Evolutionary conservation across 306 rosid species (phyloP), one percentile per base, ranked within the genome.

Genomic region (Acmispon strigosus): DNA sequence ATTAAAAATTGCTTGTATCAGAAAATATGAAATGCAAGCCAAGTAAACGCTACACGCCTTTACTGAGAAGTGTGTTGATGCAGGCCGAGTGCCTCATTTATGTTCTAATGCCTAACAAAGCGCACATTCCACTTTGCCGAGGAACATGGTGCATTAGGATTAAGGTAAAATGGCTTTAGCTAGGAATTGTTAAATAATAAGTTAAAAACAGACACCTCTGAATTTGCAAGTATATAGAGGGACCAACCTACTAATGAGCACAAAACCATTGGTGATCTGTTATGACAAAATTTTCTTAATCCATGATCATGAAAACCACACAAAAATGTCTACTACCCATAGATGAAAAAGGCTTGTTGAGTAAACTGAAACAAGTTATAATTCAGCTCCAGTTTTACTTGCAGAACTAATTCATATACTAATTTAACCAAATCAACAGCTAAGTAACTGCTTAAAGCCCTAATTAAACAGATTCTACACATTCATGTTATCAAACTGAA

Each of bases 391-490:
- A 71, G 27, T 71, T 62, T 41, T 13, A 71, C 76, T 61, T 57
- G 54, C 34, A 34, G 20, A 71, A 79, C 85, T 63, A 58, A 58
- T n/a, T 55, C 53, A 45, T 15, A 9, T 13, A 74, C 75, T 19
- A 74, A 75, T 69, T 41, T 8, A 70, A 77, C 50, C 39, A 77
- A 68, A 62, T 57, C 61, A 18, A 39, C 18, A 70, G 58, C 75
- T 32, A 41, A 17, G 54, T 1, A 36, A 78, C 62, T 68, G 11
- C 76, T 70, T 53, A 42, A 62, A 68, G 12, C 61, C 60, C 22
- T 34, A 67, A 73, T 10, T 10, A 9, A 71, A 61, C 72, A 80
- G 84, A 89, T 86, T 50, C 51, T 44, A 70, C 63, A 69, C 34
- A 57, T 15, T 15, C 54, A 1, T 4, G 6, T 48, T 48, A 48